phyloP scores from a whole-genome alignment of 1,284 basidiomycete species.

The Ustilago trichophora region DNA sequence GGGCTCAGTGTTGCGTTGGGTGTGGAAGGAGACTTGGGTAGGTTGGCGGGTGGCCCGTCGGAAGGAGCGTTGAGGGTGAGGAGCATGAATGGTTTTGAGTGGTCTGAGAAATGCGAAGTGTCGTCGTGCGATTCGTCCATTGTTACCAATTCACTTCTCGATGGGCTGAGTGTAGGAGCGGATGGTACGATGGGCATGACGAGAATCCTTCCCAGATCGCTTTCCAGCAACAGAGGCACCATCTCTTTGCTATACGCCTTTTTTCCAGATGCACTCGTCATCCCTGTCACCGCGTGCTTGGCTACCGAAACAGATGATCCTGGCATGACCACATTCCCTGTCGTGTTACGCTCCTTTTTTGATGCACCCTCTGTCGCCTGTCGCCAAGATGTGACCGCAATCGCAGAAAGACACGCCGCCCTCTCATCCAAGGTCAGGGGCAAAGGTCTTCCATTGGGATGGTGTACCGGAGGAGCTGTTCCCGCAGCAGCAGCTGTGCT shows the following conservation, averaged over 20 bases:
- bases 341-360: background rate
- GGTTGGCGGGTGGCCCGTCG: background rate
- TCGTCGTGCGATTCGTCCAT: slow-evolving; percentile 14
- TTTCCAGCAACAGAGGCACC: slow-evolving; percentile 34
- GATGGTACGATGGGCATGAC: slow-evolving; percentile 37
- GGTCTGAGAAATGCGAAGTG: background rate
- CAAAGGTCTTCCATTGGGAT: background rate
- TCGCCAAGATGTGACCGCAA: slow-evolving; percentile 33
- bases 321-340: slow-evolving; percentile 9
- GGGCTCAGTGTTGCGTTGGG: background rate
- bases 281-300: slow-evolving; percentile 19
- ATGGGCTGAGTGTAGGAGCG: background rate
- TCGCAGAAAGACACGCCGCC: slow-evolving; percentile 28
- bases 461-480: background rate
- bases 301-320: slow-evolving; percentile 17
- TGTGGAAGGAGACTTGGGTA: slow-evolving; percentile 2
- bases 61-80: slow-evolving; percentile 35
- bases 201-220: slow-evolving; percentile 30
- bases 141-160: slow-evolving; percentile 9
- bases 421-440: slow-evolving; percentile 36
- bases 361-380: slow-evolving; percentile 19
- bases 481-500: slow-evolving; percentile 30
- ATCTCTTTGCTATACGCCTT: slow-evolving; percentile 7
- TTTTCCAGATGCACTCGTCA: background rate
- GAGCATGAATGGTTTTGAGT: slow-evolving; percentile 37